These are phyloP conservation scores for Candida glucosophila DNA, from an alignment of 1,139 yeast species.

Conservation along the genomic window DNA sequence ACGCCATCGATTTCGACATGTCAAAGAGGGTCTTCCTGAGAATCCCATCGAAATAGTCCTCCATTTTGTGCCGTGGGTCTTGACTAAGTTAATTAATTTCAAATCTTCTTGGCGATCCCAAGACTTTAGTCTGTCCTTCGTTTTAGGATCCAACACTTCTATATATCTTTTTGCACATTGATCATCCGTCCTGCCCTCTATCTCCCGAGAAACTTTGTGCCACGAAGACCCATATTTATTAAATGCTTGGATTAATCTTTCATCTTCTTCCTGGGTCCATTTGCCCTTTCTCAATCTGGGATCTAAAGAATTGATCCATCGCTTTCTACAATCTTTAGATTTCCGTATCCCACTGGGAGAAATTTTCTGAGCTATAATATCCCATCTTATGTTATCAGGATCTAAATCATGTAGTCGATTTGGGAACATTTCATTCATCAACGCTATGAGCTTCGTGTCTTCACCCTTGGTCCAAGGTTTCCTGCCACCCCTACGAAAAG, in stretches of 20 bases:
- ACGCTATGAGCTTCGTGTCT: conserved; percentile 36
- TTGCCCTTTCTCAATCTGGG: conserved; percentile 76
- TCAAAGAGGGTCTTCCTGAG: conserved; percentile 76
- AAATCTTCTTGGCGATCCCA: conserved; percentile 81
- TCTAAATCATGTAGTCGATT: conserved; percentile 16
- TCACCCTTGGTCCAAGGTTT: conserved; percentile 66
- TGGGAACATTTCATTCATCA: conserved; percentile 24
- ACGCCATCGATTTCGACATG: conserved; percentile 91
- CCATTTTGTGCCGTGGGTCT: conserved; percentile 84
- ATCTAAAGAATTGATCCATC: conserved; percentile 77
- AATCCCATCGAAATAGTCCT: conserved; percentile 66
- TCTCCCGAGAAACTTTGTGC: conserved; percentile 73
- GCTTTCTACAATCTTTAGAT: conserved; percentile 61
- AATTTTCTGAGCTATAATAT: conserved; percentile 41
- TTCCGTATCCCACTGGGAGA: conserved; percentile 36
- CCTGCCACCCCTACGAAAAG: conserved; percentile 54
- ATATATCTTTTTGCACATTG: conserved; percentile 90
- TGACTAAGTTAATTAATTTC: conserved; percentile 54
- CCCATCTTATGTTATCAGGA: conserved; percentile 55
- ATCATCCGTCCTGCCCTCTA: conserved; percentile 85
- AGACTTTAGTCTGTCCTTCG: conserved; percentile 67
- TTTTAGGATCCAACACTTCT: conserved; percentile 79
- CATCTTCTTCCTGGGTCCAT: conserved; percentile 87
- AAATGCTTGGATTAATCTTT: conserved; percentile 52
- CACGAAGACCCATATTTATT: conserved; percentile 70